Evolutionary conservation across 805 yeast species (phyloP).

Genomic region (Barnettozyma populi): DNA sequence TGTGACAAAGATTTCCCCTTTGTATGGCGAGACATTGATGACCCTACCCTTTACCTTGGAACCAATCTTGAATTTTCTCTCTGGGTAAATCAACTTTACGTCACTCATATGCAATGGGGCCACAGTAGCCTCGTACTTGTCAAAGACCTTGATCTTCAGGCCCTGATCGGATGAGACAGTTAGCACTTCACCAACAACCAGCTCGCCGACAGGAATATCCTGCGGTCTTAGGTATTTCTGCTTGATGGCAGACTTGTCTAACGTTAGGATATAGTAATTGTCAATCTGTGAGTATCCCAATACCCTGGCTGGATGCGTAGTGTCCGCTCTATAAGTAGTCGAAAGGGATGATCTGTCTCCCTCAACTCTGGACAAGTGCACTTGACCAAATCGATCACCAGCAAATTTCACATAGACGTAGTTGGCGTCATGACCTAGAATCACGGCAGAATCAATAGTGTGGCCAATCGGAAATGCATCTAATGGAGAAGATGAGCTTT

Average conservation of each 20-base stretch:
- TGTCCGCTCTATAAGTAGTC: slow-evolving; percentile 50
- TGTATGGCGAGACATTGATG: slow-evolving; percentile 39
- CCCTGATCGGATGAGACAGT: slow-evolving; percentile 56
- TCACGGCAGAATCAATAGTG: slow-evolving; percentile 45
- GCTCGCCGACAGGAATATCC: slow-evolving; percentile 75
- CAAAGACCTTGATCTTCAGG: slow-evolving; percentile 58
- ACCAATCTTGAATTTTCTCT: slow-evolving; percentile 85
- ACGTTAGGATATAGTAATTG: slow-evolving; percentile 57
- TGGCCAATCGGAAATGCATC: slow-evolving; percentile 81
- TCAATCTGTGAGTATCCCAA: slow-evolving; percentile 66
- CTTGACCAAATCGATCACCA: slow-evolving; percentile 57
- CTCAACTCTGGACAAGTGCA: slow-evolving; percentile 69
- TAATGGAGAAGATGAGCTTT: slow-evolving; percentile 34
- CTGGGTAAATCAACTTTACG: slow-evolving; percentile 79
- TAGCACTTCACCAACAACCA: slow-evolving; percentile 49
- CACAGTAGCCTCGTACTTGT: slow-evolving; percentile 68
- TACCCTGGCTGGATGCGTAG: slow-evolving; percentile 73
- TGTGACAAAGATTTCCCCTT: slow-evolving; percentile 55
- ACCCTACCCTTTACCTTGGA: slow-evolving; percentile 74
- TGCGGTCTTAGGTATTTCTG: slow-evolving; percentile 60
- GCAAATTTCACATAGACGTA: slow-evolving; percentile 57
- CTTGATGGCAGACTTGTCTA: slow-evolving; percentile 59
- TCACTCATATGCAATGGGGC: slow-evolving; percentile 78
- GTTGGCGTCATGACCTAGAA: slow-evolving; percentile 53
- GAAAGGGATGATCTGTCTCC: slow-evolving; percentile 37